Evolutionary conservation across 495 filamentous ascomycete genomes (phyloP).

Genomic region (Darksidea phi): DNA sequence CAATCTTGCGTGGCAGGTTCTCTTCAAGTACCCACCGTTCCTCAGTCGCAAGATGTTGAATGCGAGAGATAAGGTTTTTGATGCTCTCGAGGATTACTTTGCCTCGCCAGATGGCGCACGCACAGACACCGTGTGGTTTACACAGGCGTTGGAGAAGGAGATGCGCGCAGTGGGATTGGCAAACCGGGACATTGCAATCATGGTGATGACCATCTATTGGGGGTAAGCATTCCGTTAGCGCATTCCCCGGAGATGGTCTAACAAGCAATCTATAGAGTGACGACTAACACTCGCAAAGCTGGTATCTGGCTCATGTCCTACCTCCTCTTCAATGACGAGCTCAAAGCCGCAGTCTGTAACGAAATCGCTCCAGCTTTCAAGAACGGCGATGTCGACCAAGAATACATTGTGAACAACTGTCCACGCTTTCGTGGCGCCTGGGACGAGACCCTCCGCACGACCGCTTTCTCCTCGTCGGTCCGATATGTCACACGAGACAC

Average conservation of each 20-base stretch:
- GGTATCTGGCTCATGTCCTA: conserved; percentile 1
- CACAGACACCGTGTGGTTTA: too few relatives aligned
- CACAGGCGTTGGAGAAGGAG: too few relatives aligned
- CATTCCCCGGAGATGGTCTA: neutral
- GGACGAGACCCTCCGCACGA: neutral
- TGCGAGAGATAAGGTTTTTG: neutral
- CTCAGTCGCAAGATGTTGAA: neutral
- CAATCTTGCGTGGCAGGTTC: neutral
- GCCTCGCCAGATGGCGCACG: neutral
- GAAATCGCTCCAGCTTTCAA: conserved; percentile 1
- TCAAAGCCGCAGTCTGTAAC: neutral
- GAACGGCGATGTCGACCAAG: neutral
- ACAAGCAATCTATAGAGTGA: neutral
- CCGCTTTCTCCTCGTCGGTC: neutral
- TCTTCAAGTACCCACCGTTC: neutral
- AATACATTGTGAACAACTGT: neutral
- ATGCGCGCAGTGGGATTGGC: too few relatives aligned
- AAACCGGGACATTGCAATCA: conserved; percentile 1
- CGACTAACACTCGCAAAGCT: neutral
- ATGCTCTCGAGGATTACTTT: neutral
- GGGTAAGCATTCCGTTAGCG: neutral
- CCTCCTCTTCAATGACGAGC: neutral
- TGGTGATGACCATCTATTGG: conserved; percentile 2
- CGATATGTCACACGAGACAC: neutral
- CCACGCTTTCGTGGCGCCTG: neutral